Base-by-base conservation (phyloP, 768 basidiomycete species). In the Leccinum subgranulosum region DNA sequence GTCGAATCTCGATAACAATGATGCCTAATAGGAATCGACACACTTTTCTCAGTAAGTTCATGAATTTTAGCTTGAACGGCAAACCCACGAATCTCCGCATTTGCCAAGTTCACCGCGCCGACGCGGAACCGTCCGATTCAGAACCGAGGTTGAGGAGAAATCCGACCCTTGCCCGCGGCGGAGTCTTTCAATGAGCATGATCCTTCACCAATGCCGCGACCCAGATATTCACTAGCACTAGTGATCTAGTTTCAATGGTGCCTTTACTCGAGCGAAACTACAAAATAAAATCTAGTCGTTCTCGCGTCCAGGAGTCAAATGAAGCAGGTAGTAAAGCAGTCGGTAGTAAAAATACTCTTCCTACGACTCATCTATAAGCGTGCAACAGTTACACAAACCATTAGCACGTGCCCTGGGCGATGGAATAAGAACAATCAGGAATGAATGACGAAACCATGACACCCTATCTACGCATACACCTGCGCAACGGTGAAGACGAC, bases 401-500 rank as follows among this genome's bases (percentile, higher is more conserved):
- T 12, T 11, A 36, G 21, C 25, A 36, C 23, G n/a, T 53, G 15
- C 34, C 36, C 36, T 39, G 17, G 36, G 12, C 27, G 11, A 19
- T 9, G n/a, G 34, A 33, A 9, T 25, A 25, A 23, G 12, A 23
- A n/a, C 28, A 45, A 34, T 14, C 6, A 31, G 2, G 34, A 8
- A 17, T 17, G 15, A 33, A 6, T 11, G 6, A 46, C 14, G 19
- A 25, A 33, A 19, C 36, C 10, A 43, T 8, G 12, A 15, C 19
- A 15, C 34, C 19, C 1, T 27, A n/a, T 7, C 58, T 67, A 64
- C 34, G 51, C 64, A 25, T 66, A 71, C 14, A 66, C 29, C 53
- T 63, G 68, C 15, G 73, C 2, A 21, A 71, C 11, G 12, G 59
- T 53, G 52, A 70, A 76, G 28, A 65, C 56, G 9, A 67, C 45